Evolutionary conservation across 1,139 yeast species (phyloP).

Genomic region (Geotrichum candidum): DNA sequence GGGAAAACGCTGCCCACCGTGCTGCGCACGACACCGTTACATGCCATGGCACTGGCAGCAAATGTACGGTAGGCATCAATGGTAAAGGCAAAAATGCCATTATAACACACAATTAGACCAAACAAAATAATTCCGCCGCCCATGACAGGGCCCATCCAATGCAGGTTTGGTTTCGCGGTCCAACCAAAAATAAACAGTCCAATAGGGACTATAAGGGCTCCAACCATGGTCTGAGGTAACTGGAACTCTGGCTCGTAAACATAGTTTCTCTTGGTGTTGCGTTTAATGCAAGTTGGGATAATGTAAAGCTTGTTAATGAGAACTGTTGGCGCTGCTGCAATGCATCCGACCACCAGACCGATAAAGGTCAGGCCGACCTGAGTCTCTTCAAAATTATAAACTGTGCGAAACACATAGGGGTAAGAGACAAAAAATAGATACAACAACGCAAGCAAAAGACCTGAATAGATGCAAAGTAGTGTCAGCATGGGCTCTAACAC

Average conservation of each 20-base stretch:
- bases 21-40: conserved; percentile 59
- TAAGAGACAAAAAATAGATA: conserved; percentile 60
- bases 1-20: conserved; percentile 63
- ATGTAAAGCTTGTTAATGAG: conserved; percentile 20
- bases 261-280: conserved; percentile 12
- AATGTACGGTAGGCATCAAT: conserved; percentile 49
- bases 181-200: conserved; percentile 49
- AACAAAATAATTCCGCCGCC: conserved; percentile 74
- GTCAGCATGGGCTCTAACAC: conserved; percentile 57
- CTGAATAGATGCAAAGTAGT: conserved; percentile 56
- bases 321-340: conserved; percentile 24
- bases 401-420: conserved; percentile 49
- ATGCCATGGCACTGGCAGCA: conserved; percentile 70
- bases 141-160: conserved; percentile 77
- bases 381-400: conserved; percentile 40
- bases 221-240: conserved; percentile 62
- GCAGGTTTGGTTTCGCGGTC: conserved; percentile 66
- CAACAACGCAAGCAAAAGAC: conserved; percentile 52
- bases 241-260: conserved; percentile 53
- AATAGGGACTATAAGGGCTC: conserved; percentile 62
- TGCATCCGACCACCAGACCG: conserved; percentile 46
- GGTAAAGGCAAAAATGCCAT: conserved; percentile 47
- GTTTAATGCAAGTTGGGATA: conserved; percentile 16
- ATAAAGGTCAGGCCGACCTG: conserved; percentile 49
- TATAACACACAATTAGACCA: conserved; percentile 55